Percentiles rank a stretch among this genome's conserved stretches.
Conservation (phyloP, 306 rosid genomes). For the Quercus aquifolioides region DNA sequence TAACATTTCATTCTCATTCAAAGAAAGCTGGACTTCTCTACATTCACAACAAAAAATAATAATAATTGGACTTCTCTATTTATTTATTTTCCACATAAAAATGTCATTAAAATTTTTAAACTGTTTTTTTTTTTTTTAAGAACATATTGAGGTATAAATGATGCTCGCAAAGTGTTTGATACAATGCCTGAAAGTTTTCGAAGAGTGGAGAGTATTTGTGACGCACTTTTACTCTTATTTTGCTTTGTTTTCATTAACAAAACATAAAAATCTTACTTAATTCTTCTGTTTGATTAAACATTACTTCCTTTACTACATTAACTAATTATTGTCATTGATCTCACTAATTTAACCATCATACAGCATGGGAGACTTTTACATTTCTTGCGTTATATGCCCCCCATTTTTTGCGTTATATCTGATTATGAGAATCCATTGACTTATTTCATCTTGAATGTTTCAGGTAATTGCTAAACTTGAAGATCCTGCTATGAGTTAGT, state of each 20-base stretch:
- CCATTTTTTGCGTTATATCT: neutral
- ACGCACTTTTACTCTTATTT: neutral
- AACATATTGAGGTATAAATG: neutral
- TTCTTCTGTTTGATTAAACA: neutral
- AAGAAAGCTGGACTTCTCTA: too few species aligned
- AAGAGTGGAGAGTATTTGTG: neutral
- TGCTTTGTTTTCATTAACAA: neutral
- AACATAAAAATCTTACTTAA: neutral
- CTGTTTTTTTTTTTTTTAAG: too few species aligned
- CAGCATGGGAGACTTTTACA: slow-evolving; percentile 78
- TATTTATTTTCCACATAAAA: too few species aligned
- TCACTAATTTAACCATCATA: slow-evolving; percentile 12
- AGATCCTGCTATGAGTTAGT: slow-evolving; percentile 95
- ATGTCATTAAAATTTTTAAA: too few species aligned
- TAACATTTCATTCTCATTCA: too few species aligned
- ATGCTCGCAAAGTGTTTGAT: slow-evolving; percentile 1
- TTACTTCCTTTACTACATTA: neutral
- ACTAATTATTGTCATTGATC: neutral
- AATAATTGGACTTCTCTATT: too few species aligned
- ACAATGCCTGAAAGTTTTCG: neutral
- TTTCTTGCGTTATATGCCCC: neutral
- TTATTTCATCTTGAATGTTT: slow-evolving; percentile 26
- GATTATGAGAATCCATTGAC: neutral
- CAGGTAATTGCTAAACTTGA: slow-evolving; percentile 98
- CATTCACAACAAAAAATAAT: too few species aligned